Evolutionary conservation across 768 basidiomycete genomes (phyloP), one percentile per base, ranked within the genome.

Genomic region (Jaapia argillacea): DNA sequence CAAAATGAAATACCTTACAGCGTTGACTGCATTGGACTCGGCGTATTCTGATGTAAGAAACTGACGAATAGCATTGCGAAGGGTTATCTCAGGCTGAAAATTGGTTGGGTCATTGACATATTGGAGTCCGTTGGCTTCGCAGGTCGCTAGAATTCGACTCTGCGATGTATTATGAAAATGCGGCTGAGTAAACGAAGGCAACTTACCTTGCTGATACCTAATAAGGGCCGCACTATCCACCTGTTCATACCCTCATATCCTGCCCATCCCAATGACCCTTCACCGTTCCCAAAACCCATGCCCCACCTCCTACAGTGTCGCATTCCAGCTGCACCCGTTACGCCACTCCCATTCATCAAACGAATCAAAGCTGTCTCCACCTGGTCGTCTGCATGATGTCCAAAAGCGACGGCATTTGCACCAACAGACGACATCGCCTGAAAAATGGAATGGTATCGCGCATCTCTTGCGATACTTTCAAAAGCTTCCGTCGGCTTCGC

Each of bases 311-410:
- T 71, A 38, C 68, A 63, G 1, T 63, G 63, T 31, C 71, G 68
- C 82, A 90, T 90, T 3, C 81, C 87, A 7, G 72, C 72, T 1
- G 78, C 71, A 0, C 82, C 83, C 13, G 72, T 43, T 35, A 61
- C 55, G 2, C 74, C 68, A 4, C 79, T 79, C 0, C 81, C 78
- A 47, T 60, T 70, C 4, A 74, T 68, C 13, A 82, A 55, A 4
- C 88, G 75, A 69, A 88, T 77, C 41, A 91, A 61, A 24, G 77
- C 70, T 0, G 88, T 91, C 57, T 91, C 88, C 6, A 89, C 71
- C 55, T 90, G 85, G 55, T 91, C 88, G 54, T 91, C 85, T 3
- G 72, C 71, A 54, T 91, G 88, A 51, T 91, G 88, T 0, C 74
- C 88, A 40, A 81, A 70, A 1, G 81, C 81, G 43, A 88, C 55